Evolutionary conservation across 345 rosid genomes (phyloP).

Genomic region (Citrus australasica): DNA sequence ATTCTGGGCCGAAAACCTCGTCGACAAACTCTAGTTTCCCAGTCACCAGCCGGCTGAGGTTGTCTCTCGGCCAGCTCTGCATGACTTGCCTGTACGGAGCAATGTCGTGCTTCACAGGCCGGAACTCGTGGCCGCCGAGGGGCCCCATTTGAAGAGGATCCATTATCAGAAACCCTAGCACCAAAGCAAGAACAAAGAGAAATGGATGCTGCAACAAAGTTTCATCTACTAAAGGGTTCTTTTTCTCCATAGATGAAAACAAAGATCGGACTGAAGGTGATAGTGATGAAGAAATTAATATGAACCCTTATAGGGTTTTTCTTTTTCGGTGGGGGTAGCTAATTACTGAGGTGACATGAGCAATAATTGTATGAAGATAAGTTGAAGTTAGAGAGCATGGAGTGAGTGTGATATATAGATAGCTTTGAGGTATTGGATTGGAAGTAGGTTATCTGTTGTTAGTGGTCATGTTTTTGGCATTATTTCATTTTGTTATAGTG

Average conservation of each 20-base stretch:
- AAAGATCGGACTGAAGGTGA: background rate
- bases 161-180: constrained; percentile 52
- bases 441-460: constrained; percentile 9
- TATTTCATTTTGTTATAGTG: background rate
- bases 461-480: constrained; percentile 12
- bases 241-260: constrained; percentile 50
- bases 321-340: background rate
- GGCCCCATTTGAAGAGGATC: constrained; percentile 85
- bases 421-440: constrained; percentile 8
- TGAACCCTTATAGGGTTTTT: background rate
- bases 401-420: background rate
- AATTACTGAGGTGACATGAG: background rate
- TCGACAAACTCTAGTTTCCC: constrained; percentile 79
- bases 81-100: constrained; percentile 88
- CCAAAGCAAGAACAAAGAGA: constrained; percentile 41
- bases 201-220: constrained; percentile 46
- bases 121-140: constrained; percentile 63
- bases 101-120: constrained; percentile 79
- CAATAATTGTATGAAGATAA: background rate
- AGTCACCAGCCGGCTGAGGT: constrained; percentile 47
- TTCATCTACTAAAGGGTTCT: constrained; percentile 32
- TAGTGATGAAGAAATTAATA: background rate
- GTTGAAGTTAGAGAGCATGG: background rate
- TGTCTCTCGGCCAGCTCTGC: constrained; percentile 83
- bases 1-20: constrained; percentile 88